Percentiles rank a stretch among this genome's conserved stretches.
Conservation (phyloP, 139 green algal species). For the Asterochloris erici region DNA sequence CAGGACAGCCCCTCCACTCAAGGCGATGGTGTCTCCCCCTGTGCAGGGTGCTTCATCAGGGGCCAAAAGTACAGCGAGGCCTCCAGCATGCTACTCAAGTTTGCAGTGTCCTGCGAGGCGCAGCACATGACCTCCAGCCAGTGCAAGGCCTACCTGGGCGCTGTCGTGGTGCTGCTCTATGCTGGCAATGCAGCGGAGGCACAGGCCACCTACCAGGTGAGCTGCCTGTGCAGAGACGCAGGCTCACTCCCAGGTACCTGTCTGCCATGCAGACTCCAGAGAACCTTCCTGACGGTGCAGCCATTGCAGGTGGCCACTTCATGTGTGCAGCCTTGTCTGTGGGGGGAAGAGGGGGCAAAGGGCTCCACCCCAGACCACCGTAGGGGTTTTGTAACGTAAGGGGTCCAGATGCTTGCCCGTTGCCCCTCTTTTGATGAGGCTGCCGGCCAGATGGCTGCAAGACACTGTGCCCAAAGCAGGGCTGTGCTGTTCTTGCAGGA, state of each 20-base stretch:
- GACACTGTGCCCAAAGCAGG: background rate
- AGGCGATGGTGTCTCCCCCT: constrained; percentile 12
- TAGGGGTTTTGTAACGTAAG: background rate
- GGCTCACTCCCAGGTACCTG: background rate
- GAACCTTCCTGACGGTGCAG: background rate
- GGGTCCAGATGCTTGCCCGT: background rate
- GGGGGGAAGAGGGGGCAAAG: background rate
- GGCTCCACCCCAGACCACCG: background rate
- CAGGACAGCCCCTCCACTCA: too few species aligned
- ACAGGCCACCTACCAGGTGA: constrained; percentile 47
- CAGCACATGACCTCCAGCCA: constrained; percentile 28
- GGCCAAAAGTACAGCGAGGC: constrained; percentile 45
- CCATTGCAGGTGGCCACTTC: background rate
- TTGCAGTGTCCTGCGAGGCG: constrained; percentile 53
- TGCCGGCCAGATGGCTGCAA: background rate
- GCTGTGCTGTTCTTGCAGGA: constrained; percentile 47
- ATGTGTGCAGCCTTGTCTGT: background rate
- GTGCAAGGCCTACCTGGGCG: constrained; percentile 65
- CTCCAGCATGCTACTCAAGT: constrained; percentile 49
- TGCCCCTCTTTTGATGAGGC: background rate
- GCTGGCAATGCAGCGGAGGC: constrained; percentile 46
- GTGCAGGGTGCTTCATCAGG: constrained; percentile 29
- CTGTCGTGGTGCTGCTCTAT: constrained; percentile 66
- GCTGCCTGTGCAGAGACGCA: background rate
- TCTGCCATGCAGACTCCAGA: background rate